phyloP scores from a whole-genome alignment of 805 yeast genomes.

The Candida ulmi region DNA sequence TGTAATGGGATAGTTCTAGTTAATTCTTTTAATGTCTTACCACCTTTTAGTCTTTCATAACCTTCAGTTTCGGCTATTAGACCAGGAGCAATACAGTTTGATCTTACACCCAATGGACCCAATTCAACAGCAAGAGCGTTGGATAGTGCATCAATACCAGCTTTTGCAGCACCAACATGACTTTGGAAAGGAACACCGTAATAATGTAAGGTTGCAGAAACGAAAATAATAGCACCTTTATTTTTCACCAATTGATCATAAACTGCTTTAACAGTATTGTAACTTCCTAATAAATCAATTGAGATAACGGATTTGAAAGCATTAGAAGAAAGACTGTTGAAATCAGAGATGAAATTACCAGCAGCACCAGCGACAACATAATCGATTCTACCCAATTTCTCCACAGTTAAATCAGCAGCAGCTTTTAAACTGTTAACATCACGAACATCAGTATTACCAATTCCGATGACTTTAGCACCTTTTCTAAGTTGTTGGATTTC shows the following conservation, averaged over 20 bases:
- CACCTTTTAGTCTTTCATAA: constrained; percentile 51
- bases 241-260: constrained; percentile 56
- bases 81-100: constrained; percentile 90
- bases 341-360: constrained; percentile 82
- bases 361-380: constrained; percentile 94
- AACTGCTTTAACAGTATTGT: constrained; percentile 82
- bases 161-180: constrained; percentile 94
- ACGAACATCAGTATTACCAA: constrained; percentile 77
- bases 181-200: constrained; percentile 83
- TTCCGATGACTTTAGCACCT: constrained; percentile 64
- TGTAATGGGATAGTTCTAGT: constrained; percentile 47
- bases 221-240: constrained; percentile 71
- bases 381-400: constrained; percentile 72
- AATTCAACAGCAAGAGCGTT: constrained; percentile 84
- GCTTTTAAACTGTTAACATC: constrained; percentile 47
- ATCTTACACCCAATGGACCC: constrained; percentile 83
- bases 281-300: constrained; percentile 85
- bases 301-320: constrained; percentile 86
- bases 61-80: constrained; percentile 88
- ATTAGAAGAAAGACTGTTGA: constrained; percentile 71
- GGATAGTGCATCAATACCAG: constrained; percentile 87
- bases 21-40: constrained; percentile 34
- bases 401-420: constrained; percentile 65
- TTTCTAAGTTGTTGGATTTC: constrained; percentile 55
- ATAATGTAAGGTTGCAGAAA: constrained; percentile 87